A percentile compares a stretch with the other conserved stretches of the same genome.
These are phyloP conservation scores for Cordyceps javanica DNA, from an alignment of 2,329 filamentous ascomycete genomes.

Conservation along the genomic window DNA sequence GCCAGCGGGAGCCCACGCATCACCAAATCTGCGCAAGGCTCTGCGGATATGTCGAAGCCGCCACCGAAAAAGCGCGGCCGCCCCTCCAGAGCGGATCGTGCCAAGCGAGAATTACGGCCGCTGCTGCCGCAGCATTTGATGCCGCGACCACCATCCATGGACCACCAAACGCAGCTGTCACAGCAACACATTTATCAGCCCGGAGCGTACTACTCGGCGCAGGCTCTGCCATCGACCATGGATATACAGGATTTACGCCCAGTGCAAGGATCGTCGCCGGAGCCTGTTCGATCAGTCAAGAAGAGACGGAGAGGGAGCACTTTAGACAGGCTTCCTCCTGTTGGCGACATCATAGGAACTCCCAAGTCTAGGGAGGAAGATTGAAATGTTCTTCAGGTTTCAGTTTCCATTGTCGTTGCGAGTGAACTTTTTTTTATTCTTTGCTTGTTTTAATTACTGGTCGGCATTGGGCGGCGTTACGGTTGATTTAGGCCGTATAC, in stretches of 20 bases:
- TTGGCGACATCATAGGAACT: slow-evolving; percentile 5
- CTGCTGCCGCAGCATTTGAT: slow-evolving; percentile 28
- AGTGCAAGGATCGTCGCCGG: background rate
- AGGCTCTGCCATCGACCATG: background rate
- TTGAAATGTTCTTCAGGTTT: background rate
- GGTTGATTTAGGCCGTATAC: background rate
- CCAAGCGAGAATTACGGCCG: slow-evolving; percentile 24
- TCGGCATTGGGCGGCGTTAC: slow-evolving; percentile 1
- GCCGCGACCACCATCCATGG: slow-evolving; percentile 22
- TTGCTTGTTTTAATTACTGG: background rate
- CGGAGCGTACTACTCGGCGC: background rate
- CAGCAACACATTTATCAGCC: background rate
- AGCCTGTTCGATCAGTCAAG: background rate
- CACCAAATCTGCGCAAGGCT: background rate
- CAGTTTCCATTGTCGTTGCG: background rate
- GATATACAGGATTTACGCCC: background rate
- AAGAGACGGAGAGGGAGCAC: background rate
- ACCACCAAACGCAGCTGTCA: background rate
- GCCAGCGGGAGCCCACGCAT: background rate
- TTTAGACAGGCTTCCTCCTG: background rate
- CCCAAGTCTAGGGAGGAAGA: background rate
- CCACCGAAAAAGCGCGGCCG: slow-evolving; percentile 38
- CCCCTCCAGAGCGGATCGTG: slow-evolving; percentile 39
- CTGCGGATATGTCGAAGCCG: slow-evolving; percentile 3
- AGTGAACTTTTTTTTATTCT: background rate